A percentile compares a stretch with the other conserved stretches of the same genome.
These are phyloP conservation scores for Gentiana straminea DNA, from an alignment of 257 asterid genomes.

Conservation along the genomic window DNA sequence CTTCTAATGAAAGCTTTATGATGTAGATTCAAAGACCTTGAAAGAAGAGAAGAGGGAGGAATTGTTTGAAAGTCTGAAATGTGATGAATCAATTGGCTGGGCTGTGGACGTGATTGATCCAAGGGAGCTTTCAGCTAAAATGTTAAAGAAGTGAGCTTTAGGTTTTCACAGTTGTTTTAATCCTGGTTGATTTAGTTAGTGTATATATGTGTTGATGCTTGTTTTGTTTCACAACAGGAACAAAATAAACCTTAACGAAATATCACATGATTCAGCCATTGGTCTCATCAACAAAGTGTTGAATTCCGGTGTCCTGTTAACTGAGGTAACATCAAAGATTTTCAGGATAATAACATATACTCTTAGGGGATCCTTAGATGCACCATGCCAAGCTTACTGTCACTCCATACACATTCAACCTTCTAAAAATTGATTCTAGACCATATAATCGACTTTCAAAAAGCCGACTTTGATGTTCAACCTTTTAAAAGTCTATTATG, in stretches of 20 bases:
- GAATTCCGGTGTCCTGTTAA: conserved; percentile 71
- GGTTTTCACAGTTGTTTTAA: conserved; percentile 1
- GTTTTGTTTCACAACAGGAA: conserved; percentile 34
- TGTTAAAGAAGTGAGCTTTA: conserved; percentile 66
- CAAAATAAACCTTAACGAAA: conserved; percentile 85
- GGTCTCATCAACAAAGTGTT: conserved; percentile 68
- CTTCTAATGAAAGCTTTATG: not conserved
- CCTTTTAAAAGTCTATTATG: too few relatives aligned
- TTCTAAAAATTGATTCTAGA: too few relatives aligned
- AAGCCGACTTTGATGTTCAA: too few relatives aligned
- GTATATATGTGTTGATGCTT: conserved; percentile 9
- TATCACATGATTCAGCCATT: conserved; percentile 90
- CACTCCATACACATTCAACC: too few relatives aligned
- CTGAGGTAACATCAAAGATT: conserved; percentile 50
- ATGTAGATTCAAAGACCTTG: conserved; percentile 81
- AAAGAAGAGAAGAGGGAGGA: conserved; percentile 97
- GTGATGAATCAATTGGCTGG: conserved; percentile 84
- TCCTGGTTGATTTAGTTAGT: not conserved
- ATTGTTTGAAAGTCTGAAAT: conserved; percentile 70
- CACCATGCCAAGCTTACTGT: not conserved
- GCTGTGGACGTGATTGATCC: conserved; percentile 93
- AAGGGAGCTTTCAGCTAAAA: conserved; percentile 83
- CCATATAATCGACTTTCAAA: too few relatives aligned
- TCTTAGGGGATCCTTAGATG: not conserved
- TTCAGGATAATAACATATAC: conserved; percentile 10